Conservation (phyloP, 2,329 filamentous ascomycete genomes). For the Ustulina deusta region DNA sequence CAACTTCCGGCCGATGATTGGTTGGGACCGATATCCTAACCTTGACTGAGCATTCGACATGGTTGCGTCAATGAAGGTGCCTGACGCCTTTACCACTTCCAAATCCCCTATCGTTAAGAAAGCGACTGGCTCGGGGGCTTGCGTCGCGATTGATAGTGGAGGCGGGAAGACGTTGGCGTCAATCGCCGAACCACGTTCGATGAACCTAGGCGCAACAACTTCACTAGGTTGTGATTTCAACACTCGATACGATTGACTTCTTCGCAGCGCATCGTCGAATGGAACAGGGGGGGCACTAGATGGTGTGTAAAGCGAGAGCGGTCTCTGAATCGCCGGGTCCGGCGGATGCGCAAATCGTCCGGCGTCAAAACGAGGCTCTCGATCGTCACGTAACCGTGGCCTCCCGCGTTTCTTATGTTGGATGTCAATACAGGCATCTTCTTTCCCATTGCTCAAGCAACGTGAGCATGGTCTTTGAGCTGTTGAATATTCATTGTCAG, state of each 20-base stretch:
- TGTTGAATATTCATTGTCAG: constrained; percentile 56
- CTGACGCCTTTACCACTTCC: constrained; percentile 68
- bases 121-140: constrained; percentile 64
- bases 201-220: constrained; percentile 60
- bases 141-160: constrained; percentile 57
- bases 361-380: constrained; percentile 69
- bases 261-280: constrained; percentile 61
- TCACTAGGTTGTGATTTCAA: constrained; percentile 67
- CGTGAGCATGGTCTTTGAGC: constrained; percentile 82
- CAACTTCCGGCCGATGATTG: constrained; percentile 63
- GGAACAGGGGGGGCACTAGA: constrained; percentile 57
- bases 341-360: constrained; percentile 60
- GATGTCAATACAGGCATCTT: constrained; percentile 84
- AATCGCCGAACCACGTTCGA: constrained; percentile 63
- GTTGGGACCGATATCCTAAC: constrained; percentile 55
- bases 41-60: constrained; percentile 37
- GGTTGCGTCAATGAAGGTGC: constrained; percentile 66
- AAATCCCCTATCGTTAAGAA: constrained; percentile 68
- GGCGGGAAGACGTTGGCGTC: constrained; percentile 64
- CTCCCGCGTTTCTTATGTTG: constrained; percentile 88
- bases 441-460: constrained; percentile 81
- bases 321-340: constrained; percentile 62
- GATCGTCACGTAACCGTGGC: constrained; percentile 80
- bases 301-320: constrained; percentile 64
- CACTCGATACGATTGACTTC: constrained; percentile 63